A percentile compares a stretch with the other conserved stretches of the same genome.
Conservation (phyloP, 192 early-diverging fungal species). For the Pilaira anomala region DNA sequence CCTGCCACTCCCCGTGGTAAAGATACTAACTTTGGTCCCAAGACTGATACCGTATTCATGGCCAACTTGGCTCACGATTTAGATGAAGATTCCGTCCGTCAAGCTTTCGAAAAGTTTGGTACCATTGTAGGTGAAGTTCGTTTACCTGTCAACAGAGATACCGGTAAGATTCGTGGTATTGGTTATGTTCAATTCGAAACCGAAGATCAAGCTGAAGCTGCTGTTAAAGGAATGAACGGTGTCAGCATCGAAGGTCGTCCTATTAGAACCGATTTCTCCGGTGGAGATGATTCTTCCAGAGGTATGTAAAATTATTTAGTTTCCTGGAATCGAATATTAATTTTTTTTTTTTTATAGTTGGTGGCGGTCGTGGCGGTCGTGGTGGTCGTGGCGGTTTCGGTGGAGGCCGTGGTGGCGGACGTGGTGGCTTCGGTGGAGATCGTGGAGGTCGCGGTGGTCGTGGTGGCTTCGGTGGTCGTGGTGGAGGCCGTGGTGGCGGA, state of each 20-base stretch:
- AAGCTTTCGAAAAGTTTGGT: constrained; percentile 60
- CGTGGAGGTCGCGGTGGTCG: neutral
- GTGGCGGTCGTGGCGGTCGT: constrained; percentile 39
- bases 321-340: constrained; percentile 36
- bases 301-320: too few species aligned
- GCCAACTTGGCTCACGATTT: constrained; percentile 73
- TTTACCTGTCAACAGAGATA: constrained; percentile 74
- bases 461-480: too few species aligned
- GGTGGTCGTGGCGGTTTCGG: neutral
- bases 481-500: too few species aligned
- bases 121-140: constrained; percentile 57
- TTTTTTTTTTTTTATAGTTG: constrained; percentile 38
- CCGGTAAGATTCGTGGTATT: constrained; percentile 77
- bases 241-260: constrained; percentile 74
- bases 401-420: neutral
- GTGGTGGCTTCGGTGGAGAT: neutral
- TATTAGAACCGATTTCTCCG: constrained; percentile 85
- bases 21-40: constrained; percentile 31
- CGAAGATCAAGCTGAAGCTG: constrained; percentile 65
- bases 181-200: constrained; percentile 87
- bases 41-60: constrained; percentile 74
- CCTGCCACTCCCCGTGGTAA: constrained; percentile 34
- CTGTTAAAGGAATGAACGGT: constrained; percentile 77
- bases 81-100: constrained; percentile 51
- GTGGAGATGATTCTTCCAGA: constrained; percentile 42